phyloP scores from a whole-genome alignment of 768 basidiomycete species.

The Termitomyces sp. region DNA sequence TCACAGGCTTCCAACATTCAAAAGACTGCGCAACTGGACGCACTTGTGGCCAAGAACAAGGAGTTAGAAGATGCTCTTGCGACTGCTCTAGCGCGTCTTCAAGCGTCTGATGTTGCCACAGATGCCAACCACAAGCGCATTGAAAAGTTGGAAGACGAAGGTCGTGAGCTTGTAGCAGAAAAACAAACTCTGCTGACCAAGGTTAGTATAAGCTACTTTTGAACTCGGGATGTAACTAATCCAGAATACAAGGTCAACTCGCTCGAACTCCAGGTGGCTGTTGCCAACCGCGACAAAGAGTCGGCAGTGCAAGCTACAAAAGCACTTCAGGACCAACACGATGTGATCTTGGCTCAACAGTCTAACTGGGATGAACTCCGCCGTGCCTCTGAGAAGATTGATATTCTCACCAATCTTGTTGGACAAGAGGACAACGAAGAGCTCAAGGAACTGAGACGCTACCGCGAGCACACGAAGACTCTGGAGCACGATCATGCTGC shows the following conservation, averaged over 20 bases:
- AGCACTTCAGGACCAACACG: slow-evolving; percentile 56
- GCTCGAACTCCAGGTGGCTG: slow-evolving; percentile 54
- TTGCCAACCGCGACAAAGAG: slow-evolving; percentile 63
- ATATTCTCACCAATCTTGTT: slow-evolving; percentile 57
- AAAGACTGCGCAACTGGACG: slow-evolving; percentile 42
- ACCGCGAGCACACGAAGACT: slow-evolving; percentile 58
- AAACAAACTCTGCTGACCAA: slow-evolving; percentile 55
- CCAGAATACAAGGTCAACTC: slow-evolving; percentile 46
- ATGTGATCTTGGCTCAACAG: slow-evolving; percentile 58
- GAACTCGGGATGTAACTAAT: slow-evolving; percentile 11
- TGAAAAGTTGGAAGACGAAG: slow-evolving; percentile 56
- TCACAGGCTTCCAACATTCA: slow-evolving; percentile 38
- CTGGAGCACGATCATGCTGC: slow-evolving; percentile 66
- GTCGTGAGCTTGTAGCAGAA: slow-evolving; percentile 51
- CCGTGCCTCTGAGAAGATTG: slow-evolving; percentile 69
- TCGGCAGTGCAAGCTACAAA: slow-evolving; percentile 45
- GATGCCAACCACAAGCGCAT: slow-evolving; percentile 61
- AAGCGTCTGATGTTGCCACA: slow-evolving; percentile 66
- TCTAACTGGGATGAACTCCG: slow-evolving; percentile 78
- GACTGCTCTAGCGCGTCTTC: slow-evolving; percentile 66
- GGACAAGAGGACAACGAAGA: slow-evolving; percentile 69
- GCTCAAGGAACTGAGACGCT: slow-evolving; percentile 61
- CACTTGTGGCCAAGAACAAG: slow-evolving; percentile 46
- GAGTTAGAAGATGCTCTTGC: slow-evolving; percentile 75
- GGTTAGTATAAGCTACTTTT: slow-evolving; percentile 36